Conservation (phyloP, 2,329 filamentous ascomycete genomes). For the Sphaerostilbella broomeana region DNA sequence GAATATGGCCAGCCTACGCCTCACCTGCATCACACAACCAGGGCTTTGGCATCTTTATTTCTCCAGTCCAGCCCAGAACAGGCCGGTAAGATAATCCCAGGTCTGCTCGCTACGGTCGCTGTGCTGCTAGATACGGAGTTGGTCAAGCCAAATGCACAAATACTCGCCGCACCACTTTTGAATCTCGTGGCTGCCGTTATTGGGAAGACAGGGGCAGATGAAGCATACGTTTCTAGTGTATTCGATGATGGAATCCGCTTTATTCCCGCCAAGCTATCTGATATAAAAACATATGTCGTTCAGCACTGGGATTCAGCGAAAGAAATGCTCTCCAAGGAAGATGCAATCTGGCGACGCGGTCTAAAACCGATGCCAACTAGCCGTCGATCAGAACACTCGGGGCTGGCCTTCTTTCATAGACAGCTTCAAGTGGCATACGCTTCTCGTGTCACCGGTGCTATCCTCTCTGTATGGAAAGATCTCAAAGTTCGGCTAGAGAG, state of each 20-base stretch:
- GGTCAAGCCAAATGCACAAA: slow-evolving; percentile 10
- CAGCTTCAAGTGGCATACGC: slow-evolving; percentile 26
- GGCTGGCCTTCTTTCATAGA: slow-evolving; percentile 18
- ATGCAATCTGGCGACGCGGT: slow-evolving; percentile 18
- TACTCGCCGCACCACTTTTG: slow-evolving; percentile 25
- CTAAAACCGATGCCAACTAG: too few relatives aligned
- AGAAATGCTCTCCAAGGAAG: slow-evolving; percentile 19
- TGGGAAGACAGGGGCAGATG: slow-evolving; percentile 14
- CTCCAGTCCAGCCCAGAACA: slow-evolving; percentile 23
- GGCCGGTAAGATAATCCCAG: slow-evolving; percentile 23
- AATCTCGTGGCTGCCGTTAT: slow-evolving; percentile 21
- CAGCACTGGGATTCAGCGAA: slow-evolving; percentile 24
- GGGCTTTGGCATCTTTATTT: slow-evolving; percentile 26
- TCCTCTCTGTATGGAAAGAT: slow-evolving; percentile 29
- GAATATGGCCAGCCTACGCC: slow-evolving; percentile 2
- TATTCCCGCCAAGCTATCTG: slow-evolving; percentile 15
- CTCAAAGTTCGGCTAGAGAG: slow-evolving; percentile 22
- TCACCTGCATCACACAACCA: slow-evolving; percentile 12
- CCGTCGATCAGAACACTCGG: not conserved
- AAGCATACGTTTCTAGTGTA: slow-evolving; percentile 16
- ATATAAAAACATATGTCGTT: slow-evolving; percentile 22
- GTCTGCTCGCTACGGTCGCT: slow-evolving; percentile 27
- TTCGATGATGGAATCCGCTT: slow-evolving; percentile 17
- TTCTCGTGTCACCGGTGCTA: slow-evolving; percentile 23
- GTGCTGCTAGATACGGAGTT: slow-evolving; percentile 24